phyloP scores from a whole-genome alignment of 768 basidiomycete species.

The Mycena chlorophos region DNA sequence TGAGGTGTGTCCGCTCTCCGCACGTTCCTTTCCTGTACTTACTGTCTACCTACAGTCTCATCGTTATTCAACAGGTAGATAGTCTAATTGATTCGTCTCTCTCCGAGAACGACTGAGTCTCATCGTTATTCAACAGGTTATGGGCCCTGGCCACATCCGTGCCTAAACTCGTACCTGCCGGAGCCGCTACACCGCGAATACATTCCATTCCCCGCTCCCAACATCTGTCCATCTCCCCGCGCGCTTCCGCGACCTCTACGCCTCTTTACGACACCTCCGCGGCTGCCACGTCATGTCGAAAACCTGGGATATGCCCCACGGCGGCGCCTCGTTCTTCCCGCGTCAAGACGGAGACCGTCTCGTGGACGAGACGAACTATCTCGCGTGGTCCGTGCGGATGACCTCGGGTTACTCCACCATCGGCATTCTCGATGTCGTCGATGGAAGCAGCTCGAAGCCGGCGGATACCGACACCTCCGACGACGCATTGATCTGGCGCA shows the following conservation, averaged over 20 bases:
- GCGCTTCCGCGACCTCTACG: not conserved
- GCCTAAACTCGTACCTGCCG: not conserved
- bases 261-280: not conserved
- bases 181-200: not conserved
- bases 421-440: not conserved
- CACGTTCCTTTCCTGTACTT: not conserved
- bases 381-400: not conserved
- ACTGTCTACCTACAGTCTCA: not conserved
- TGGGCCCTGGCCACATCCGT: not conserved
- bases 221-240: not conserved
- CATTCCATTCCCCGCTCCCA: not conserved
- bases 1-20: conserved; percentile 3
- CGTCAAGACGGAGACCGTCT: not conserved
- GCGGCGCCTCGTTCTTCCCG: not conserved
- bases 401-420: not conserved
- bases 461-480: not conserved
- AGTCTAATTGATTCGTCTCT: not conserved
- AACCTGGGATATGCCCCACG: not conserved
- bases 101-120: not conserved
- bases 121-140: no score
- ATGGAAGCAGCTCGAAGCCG: not conserved
- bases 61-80: not conserved
- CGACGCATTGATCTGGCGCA: not conserved
- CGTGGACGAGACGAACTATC: not conserved
- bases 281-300: not conserved